phyloP scores from a whole-genome alignment of 2,329 filamentous ascomycete genomes.

The Colletotrichum filicis region DNA sequence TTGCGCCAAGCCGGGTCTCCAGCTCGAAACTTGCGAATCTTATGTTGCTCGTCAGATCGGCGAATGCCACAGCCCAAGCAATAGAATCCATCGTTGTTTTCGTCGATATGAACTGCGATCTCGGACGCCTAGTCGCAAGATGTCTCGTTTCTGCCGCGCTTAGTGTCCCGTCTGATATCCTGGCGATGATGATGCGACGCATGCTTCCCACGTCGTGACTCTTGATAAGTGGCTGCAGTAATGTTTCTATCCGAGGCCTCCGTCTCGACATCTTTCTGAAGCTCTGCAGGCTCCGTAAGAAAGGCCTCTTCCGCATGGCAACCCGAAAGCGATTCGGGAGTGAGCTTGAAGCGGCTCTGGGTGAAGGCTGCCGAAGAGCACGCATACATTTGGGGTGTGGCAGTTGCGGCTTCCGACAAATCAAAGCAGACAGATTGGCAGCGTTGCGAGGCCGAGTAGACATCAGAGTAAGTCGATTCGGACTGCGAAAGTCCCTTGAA shows the following conservation, averaged over 20 bases:
- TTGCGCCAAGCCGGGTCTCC: slow-evolving; percentile 34
- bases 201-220: neutral
- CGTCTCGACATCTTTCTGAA: neutral
- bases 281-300: neutral
- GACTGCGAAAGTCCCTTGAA: neutral
- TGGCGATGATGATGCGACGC: neutral
- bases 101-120: slow-evolving; percentile 29
- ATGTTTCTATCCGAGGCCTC: neutral
- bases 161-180: neutral
- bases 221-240: neutral
- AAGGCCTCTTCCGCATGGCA: neutral
- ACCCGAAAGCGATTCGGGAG: neutral
- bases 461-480: neutral
- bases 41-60: slow-evolving; percentile 30
- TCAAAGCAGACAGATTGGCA: neutral
- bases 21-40: slow-evolving; percentile 15
- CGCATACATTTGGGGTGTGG: neutral
- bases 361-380: neutral
- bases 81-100: slow-evolving; percentile 34
- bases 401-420: neutral
- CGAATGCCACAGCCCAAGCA: slow-evolving; percentile 35
- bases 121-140: slow-evolving; percentile 15
- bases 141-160: neutral
- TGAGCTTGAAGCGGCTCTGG: neutral
- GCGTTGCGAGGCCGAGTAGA: too few species aligned